Conservation (phyloP, 1,284 basidiomycete genomes). For the Heliocybe sulcata region DNA sequence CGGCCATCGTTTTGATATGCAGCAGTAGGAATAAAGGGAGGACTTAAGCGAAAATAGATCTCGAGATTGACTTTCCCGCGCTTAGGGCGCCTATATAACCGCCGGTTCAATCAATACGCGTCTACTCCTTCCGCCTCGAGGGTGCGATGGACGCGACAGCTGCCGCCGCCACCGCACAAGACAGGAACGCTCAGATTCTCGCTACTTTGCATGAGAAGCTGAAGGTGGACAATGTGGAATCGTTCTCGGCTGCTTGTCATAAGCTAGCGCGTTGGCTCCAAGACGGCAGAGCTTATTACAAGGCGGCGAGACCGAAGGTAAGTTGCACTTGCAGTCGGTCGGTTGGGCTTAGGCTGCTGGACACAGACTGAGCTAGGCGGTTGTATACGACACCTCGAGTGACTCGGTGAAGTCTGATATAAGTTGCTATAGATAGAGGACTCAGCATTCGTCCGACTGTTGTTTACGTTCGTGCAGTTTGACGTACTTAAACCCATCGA, state of each 20-base stretch:
- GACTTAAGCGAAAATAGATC: neutral
- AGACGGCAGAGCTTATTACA: neutral
- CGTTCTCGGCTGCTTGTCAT: neutral
- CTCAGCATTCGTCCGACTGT: too few species aligned
- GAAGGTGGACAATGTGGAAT: neutral
- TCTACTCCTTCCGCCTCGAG: neutral
- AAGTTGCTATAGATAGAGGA: too few species aligned
- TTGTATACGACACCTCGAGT: too few species aligned
- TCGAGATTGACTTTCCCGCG: neutral
- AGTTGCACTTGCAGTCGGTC: neutral
- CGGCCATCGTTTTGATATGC: constrained; percentile 41
- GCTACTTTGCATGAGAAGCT: neutral
- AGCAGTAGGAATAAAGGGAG: neutral
- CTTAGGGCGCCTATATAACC: neutral
- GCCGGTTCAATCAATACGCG: neutral
- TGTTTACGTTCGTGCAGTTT: too few species aligned
- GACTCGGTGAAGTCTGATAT: too few species aligned
- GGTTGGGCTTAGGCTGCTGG: too few species aligned
- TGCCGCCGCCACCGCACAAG: neutral
- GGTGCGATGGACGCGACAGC: neutral
- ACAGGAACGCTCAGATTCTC: neutral
- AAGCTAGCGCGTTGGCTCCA: neutral
- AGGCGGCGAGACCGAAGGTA: neutral
- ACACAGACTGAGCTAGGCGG: too few species aligned
- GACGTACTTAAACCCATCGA: too few species aligned